These are phyloP conservation scores for Lipomyces anomalus DNA, from an alignment of 805 yeast species.

Conservation along the genomic window DNA sequence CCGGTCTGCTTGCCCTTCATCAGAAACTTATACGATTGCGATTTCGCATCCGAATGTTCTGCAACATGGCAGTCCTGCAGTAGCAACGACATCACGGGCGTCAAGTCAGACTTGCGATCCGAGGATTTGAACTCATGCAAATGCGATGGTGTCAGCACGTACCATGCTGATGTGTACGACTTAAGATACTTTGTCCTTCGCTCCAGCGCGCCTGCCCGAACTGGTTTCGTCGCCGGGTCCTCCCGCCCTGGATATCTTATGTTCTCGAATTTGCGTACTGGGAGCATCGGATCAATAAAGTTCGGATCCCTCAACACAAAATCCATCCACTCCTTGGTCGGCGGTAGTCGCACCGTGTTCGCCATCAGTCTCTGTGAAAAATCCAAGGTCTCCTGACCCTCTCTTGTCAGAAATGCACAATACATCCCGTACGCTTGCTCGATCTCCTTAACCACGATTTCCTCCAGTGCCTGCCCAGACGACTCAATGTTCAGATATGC, in stretches of 20 bases:
- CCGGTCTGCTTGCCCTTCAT: conserved; percentile 71
- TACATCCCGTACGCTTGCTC: conserved; percentile 67
- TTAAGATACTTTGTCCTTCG: conserved; percentile 86
- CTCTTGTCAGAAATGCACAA: conserved; percentile 37
- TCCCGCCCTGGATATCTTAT: conserved; percentile 61
- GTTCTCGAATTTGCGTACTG: conserved; percentile 56
- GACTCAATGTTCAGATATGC: conserved; percentile 82
- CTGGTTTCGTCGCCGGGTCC: conserved; percentile 60
- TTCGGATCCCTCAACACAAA: conserved; percentile 67
- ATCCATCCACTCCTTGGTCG: conserved; percentile 82
- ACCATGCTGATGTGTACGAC: conserved; percentile 86
- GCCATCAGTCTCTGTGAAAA: conserved; percentile 57
- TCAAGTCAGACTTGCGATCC: conserved; percentile 74
- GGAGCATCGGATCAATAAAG: conserved; percentile 58
- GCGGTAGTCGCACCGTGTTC: conserved; percentile 70
- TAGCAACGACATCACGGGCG: conserved; percentile 77
- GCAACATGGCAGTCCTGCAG: conserved; percentile 74
- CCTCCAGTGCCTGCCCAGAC: conserved; percentile 82
- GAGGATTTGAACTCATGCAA: conserved; percentile 83
- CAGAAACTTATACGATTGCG: conserved; percentile 56
- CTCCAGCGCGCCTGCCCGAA: conserved; percentile 77
- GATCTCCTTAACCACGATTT: conserved; percentile 78
- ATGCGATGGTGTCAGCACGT: conserved; percentile 80
- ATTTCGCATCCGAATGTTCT: conserved; percentile 42
- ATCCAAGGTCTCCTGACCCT: conserved; percentile 62